phyloP scores from a whole-genome alignment of 352 stramenopile genomes.

The Globisporangium carolinianum region DNA sequence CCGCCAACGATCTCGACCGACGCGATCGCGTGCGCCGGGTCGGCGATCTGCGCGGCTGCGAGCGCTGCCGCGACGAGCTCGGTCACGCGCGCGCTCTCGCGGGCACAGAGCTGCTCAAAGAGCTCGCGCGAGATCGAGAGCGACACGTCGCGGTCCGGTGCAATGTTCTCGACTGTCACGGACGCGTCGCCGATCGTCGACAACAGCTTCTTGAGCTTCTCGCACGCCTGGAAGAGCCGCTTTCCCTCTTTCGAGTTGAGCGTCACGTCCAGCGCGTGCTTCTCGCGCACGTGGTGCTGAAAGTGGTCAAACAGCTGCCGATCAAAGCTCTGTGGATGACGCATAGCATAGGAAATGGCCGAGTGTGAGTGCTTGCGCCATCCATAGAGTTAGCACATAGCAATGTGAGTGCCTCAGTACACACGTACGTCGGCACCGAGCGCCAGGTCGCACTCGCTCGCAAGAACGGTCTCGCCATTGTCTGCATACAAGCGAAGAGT shows the following conservation, averaged over 20 bases:
- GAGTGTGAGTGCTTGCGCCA: not conserved
- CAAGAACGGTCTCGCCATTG: slow-evolving; percentile 45
- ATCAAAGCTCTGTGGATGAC: slow-evolving; percentile 50
- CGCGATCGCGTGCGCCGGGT: slow-evolving; percentile 23
- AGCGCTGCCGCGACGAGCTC: slow-evolving; percentile 47
- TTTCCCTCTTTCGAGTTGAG: slow-evolving; percentile 75
- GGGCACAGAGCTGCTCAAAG: slow-evolving; percentile 61
- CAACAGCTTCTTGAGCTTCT: slow-evolving; percentile 87
- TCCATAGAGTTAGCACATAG: too few relatives aligned
- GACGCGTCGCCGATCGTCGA: slow-evolving; percentile 78
- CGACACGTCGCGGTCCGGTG: slow-evolving; percentile 71
- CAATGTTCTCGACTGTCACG: slow-evolving; percentile 82
- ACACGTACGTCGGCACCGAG: slow-evolving; percentile 49
- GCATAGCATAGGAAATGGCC: not conserved
- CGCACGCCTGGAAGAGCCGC: slow-evolving; percentile 81
- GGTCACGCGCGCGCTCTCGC: slow-evolving; percentile 42
- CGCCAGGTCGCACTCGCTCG: slow-evolving; percentile 40
- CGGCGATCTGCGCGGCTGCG: slow-evolving; percentile 26
- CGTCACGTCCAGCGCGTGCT: slow-evolving; percentile 42
- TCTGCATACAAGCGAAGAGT: slow-evolving; percentile 11
- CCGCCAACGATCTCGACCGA: slow-evolving; percentile 89
- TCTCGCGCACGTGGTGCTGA: slow-evolving; percentile 48
- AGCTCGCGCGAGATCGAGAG: slow-evolving; percentile 65
- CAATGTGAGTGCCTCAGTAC: too few relatives aligned
- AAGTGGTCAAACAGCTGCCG: slow-evolving; percentile 78